Evolutionary conservation across 2,329 filamentous ascomycete genomes (phyloP).

Genomic region (Curvularia sp.): DNA sequence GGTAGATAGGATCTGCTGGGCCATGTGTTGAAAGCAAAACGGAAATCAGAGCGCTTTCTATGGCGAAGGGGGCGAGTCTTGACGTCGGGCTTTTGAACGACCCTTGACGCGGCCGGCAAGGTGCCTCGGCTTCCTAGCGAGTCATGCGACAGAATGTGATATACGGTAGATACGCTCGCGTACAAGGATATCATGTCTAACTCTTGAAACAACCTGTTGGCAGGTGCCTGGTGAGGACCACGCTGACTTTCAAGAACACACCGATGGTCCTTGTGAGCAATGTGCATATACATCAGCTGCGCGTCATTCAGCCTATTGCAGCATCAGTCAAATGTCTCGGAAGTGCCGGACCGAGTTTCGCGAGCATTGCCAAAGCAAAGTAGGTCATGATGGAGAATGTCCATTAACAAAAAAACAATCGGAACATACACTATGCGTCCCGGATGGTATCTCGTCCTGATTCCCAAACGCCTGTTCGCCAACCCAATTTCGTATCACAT

Average conservation of each 20-base stretch:
- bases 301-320: neutral
- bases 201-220: neutral
- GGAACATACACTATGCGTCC: neutral
- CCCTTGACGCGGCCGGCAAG: constrained; percentile 3
- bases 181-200: neutral
- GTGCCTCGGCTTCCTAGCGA: constrained; percentile 21
- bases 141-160: constrained; percentile 9
- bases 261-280: neutral
- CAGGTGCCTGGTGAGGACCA: neutral
- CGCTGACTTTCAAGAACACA: neutral
- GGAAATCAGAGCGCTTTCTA: neutral
- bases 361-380: neutral
- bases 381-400: neutral
- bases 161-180: constrained; percentile 14
- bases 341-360: neutral
- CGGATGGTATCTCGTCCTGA: constrained; percentile 16
- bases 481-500: neutral
- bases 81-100: constrained; percentile 21
- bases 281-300: neutral
- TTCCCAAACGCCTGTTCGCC: constrained; percentile 11
- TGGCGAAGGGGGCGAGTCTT: constrained; percentile 19
- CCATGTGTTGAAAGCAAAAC: neutral
- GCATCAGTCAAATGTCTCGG: neutral
- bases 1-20: neutral
- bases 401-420: constrained; percentile 9